Evolutionary conservation across 164 flowering plant species (phyloP), one percentile per base, ranked within the genome.

Genomic region (Stephania cephalantha): DNA sequence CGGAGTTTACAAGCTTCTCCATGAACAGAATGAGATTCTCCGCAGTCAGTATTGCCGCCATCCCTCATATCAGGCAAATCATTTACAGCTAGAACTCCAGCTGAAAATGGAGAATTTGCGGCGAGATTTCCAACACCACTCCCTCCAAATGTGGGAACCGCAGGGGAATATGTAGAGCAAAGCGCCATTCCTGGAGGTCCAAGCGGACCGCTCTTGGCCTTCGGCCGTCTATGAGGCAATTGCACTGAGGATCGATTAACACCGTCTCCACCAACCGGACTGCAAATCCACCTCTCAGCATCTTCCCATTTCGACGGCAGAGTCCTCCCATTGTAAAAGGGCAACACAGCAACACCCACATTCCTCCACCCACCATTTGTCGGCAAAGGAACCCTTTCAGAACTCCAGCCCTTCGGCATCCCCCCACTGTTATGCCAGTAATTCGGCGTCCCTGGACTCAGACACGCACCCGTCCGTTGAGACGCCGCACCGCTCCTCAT

Each of bases 271-370:
- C 86, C 71, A 44, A 88, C 87, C 1, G 99, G 97, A 80, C 99
- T 93, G 29, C 88, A 84, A 66, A 95, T 93, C 99, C 98, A 95
- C 85, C 96, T 87, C 87, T 95, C 99, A 2, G 99, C 99, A 81
- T 95, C 99, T 75, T 95, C 99, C 99, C 99, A 93, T 78, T 95
- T 95, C 0, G 98, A 95, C 15, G 99, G 99, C 81, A 95, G 78
- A 7, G 90, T 85, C 82, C 86, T 86, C 22, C 97, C 96, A 71
- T 84, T 85, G 74, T 83, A 86, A 68, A 84, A 85, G 63, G 91
- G 94, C 83, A 91, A 77, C 66, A 88, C 70, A 10, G 89, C 78
- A 30, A 84, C 80, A 77, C 78, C 79, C 31, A 73, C 81, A 30
- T 85, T 77, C 74, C 84, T 83, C 76, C 89, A 76, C 67, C 61